Evolutionary conservation across 192 early-diverging fungal genomes (phyloP).

Genomic region (Polychytrium aggregatum): DNA sequence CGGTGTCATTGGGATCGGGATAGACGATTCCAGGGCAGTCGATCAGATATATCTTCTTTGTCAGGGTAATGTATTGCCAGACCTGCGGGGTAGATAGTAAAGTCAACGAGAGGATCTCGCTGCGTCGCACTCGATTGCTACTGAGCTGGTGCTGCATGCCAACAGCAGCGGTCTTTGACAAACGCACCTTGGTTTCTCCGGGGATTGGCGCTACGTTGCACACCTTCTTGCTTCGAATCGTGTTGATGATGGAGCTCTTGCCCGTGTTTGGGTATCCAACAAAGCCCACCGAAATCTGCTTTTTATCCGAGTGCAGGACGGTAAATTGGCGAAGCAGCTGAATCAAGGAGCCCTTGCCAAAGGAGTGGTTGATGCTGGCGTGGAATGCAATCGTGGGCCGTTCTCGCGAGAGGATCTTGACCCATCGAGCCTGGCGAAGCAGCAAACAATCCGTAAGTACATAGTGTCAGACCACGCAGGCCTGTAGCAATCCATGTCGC

Average conservation of each 20-base stretch:
- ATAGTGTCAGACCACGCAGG: no score
- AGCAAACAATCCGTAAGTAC: neutral
- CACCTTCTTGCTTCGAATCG: conserved; percentile 87
- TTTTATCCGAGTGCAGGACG: conserved; percentile 88
- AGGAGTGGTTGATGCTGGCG: conserved; percentile 96
- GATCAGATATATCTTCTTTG: conserved; percentile 95
- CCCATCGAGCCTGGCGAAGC: conserved; percentile 73
- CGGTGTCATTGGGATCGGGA: conserved; percentile 73
- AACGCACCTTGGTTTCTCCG: conserved; percentile 78
- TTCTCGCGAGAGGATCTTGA: conserved; percentile 76
- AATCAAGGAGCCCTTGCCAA: conserved; percentile 95
- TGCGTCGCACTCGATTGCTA: no score
- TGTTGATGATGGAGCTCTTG: conserved; percentile 98
- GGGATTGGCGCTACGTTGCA: conserved; percentile 97
- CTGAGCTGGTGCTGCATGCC: neutral
- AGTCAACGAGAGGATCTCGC: no score
- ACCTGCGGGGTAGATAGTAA: conserved; percentile 40
- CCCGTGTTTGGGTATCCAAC: conserved; percentile 98
- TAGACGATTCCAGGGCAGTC: conserved; percentile 98
- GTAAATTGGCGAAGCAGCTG: conserved; percentile 97
- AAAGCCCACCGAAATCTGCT: conserved; percentile 97
- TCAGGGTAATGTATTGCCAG: conserved; percentile 99
- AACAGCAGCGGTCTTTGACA: neutral
- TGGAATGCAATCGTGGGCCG: conserved; percentile 98
- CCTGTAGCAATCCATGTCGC: neutral